Percentiles rank a stretch among this genome's conserved stretches.
Conservation (phyloP, 306 rosid genomes). For the Betula pendula region DNA sequence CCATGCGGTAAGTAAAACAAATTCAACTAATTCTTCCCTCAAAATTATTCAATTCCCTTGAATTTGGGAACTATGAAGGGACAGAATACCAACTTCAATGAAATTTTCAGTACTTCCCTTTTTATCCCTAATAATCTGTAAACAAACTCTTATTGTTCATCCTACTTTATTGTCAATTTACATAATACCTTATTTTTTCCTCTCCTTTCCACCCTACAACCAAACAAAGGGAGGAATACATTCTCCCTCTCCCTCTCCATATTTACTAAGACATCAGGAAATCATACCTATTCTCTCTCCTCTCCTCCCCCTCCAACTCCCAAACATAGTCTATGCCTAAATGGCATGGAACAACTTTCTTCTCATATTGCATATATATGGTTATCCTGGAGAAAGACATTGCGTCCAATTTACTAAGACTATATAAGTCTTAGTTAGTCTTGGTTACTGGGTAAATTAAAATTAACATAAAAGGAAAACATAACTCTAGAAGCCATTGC, state of each 20-base stretch:
- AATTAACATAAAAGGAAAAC: neutral
- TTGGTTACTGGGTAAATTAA: neutral
- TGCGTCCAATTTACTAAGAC: neutral
- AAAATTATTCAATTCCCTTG: too few species aligned
- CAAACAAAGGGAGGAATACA: neutral
- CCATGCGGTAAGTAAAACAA: too few species aligned
- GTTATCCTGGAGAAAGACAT: neutral
- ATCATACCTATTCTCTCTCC: neutral
- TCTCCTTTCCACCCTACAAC: neutral
- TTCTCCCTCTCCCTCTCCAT: neutral
- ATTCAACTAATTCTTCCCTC: too few species aligned
- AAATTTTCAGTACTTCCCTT: too few species aligned
- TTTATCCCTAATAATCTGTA: too few species aligned
- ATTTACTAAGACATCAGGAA: neutral
- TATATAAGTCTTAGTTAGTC: too few species aligned
- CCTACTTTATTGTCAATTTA: neutral
- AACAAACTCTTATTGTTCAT: neutral
- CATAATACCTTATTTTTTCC: neutral
- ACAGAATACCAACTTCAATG: too few species aligned
- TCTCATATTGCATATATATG: neutral
- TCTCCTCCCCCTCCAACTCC: neutral
- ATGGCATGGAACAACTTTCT: neutral
- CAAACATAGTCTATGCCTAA: neutral
- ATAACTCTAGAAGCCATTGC: neutral
- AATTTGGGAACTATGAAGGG: too few species aligned